Evolutionary conservation across 2,329 filamentous ascomycete genomes (phyloP).

Genomic region (Ceratocystiopsis minuta): DNA sequence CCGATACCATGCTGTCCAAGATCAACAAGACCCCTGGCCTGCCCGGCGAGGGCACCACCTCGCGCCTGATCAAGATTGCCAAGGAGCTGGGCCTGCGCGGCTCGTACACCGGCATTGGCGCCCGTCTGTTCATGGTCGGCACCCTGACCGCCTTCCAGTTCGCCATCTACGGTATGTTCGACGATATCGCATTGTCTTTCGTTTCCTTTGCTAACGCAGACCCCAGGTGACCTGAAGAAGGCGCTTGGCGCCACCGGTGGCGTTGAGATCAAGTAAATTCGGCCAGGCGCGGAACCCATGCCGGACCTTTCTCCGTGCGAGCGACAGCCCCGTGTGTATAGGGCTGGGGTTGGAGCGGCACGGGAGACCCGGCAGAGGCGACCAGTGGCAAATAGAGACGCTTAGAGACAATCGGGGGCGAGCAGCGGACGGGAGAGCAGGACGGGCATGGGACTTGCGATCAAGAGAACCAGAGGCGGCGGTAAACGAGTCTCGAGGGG

Average conservation of each 20-base stretch:
- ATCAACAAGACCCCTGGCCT: constrained; percentile 78
- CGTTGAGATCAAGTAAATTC: constrained; percentile 48
- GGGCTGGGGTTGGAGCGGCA: neutral
- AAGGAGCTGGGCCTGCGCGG: constrained; percentile 60
- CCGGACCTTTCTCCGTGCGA: too few relatives aligned
- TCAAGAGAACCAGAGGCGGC: too few relatives aligned
- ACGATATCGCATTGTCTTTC: neutral
- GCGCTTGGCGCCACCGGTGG: constrained; percentile 53
- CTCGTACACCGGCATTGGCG: constrained; percentile 57
- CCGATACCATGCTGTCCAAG: constrained; percentile 74
- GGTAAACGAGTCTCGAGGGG: too few relatives aligned
- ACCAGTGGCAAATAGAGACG: neutral
- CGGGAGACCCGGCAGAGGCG: too few relatives aligned
- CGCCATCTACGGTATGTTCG: constrained; percentile 50
- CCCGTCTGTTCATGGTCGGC: constrained; percentile 37
- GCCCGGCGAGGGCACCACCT: constrained; percentile 60
- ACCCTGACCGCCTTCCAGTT: constrained; percentile 58
- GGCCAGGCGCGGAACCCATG: too few relatives aligned
- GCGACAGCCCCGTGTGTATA: neutral
- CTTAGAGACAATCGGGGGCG: neutral
- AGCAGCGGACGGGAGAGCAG: neutral
- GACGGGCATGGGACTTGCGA: neutral
- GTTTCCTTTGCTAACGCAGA: neutral
- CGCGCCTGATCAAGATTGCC: constrained; percentile 62
- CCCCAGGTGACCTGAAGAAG: constrained; percentile 41